Evolutionary conservation across 2,329 filamentous ascomycete genomes (phyloP), one percentile per base, ranked within the genome.

Genomic region (Pseudogymnoascus sp.): DNA sequence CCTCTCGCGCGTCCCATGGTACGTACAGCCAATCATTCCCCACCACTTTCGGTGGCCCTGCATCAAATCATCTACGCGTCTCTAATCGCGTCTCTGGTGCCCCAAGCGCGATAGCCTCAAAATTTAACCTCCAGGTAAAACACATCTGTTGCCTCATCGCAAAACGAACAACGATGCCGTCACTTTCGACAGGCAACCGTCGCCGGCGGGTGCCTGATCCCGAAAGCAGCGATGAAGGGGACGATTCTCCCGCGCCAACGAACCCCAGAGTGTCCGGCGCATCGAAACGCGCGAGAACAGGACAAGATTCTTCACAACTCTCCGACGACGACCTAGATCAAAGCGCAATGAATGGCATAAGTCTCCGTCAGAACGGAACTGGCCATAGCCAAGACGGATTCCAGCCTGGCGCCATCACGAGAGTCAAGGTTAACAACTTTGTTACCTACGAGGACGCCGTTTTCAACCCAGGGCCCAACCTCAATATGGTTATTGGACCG

Each of bases 401-500:
- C 59, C 65, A 68, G 66, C 87, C 92, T 2, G 95, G 95, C 9
- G 88, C 95, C 8, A 96, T 99, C 68, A 87, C 97, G 59, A 86
- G 93, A 37, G 91, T 99, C 58, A 88, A 86, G 68, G 82, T 97
- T 49, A 84, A 83, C 59, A 90, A 97, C 75, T 99, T 99, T 69
- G 91, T 99, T 62, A 99, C 95, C 0, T 99, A 99, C 76, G 92
- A 90, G 59, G 86, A 88, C 61, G 93, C 92, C 62, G 93, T 96
- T 67, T 97, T 97, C 75, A 85, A 88, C 63, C 91, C 92, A 11
- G 95, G 95, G 0, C 93, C 95, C 0, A 93, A 90, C 72, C 76
- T 99, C 71, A 99, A 99, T 74, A 97, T 99, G 93, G 88, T 99
- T 61, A 96, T 99, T 69, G 95, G 95, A 0, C 95, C 95, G n/a